Base-by-base conservation (phyloP, 2,329 filamentous ascomycete genomes). In the Arthrinium puccinioides region DNA sequence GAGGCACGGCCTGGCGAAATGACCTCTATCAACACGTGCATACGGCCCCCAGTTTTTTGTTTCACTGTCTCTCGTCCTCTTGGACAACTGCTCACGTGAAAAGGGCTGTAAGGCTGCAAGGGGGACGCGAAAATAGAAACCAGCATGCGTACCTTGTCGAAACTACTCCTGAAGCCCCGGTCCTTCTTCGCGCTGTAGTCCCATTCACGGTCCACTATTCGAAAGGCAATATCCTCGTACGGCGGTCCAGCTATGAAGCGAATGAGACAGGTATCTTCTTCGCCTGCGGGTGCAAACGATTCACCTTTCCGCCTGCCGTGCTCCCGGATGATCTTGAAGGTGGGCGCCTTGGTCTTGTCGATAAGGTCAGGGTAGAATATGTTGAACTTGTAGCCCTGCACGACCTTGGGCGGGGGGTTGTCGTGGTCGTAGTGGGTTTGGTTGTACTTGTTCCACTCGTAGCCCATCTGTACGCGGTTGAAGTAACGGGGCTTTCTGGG, bases 381-480 rank as follows among this genome's bases (percentile, higher is more conserved):
- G 65, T 98, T 97, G 73, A 98, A 98, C 60, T 94, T 96, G 72
- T 98, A 98, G 39, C 92, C 92, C 60, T 98, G 92, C 9, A 98
- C 92, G 6, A 98, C 90, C 64, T 95, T 96, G 19, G 92, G 92
- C 2, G 92, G 92, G 3, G 92, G 92, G 54, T 97, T 96, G 57
- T 97, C 90, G 60, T 96, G 87, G 60, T 97, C 92, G 65, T 98
- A 98, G 63, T 98, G 92, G 10, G 92, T 98, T 64, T 98, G 92
- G 56, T 98, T 98, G 73, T 98, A 98, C 63, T 98, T 98, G 70
- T 98, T 98, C 92, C 92, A 98, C 61, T 98, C 92, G 61, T 97
- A 98, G 37, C 92, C 92, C 86, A 96, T 96, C 61, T 95, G 89
- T 32, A 97, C 89, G 27, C 92, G 83, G 57, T 97, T 97, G 73